These are phyloP conservation scores for Fusarium sp. DNA, from an alignment of 2,329 filamentous ascomycete genomes.

Conservation along the genomic window DNA sequence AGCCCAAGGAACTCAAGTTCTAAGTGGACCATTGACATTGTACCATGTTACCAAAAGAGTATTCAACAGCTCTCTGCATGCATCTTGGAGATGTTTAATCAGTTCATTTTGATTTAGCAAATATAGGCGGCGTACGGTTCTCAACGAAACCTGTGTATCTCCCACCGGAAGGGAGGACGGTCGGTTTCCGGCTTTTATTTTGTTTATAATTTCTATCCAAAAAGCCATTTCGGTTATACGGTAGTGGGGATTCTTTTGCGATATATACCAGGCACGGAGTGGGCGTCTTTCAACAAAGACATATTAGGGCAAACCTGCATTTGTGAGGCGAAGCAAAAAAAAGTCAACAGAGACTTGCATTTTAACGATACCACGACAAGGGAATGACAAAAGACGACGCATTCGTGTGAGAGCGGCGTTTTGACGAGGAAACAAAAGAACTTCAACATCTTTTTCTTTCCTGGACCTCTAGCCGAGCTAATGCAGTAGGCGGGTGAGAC, in stretches of 20 bases:
- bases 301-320: conserved; percentile 50
- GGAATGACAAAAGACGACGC: conserved; percentile 45
- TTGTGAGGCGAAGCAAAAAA: conserved; percentile 49
- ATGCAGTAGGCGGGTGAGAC: conserved; percentile 47
- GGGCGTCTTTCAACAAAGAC: conserved; percentile 61
- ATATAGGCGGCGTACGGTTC: conserved; percentile 55
- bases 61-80: conserved; percentile 54
- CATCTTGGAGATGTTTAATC: conserved; percentile 50
- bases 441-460: conserved; percentile 59
- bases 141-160: conserved; percentile 56
- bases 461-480: conserved; percentile 54
- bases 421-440: conserved; percentile 57
- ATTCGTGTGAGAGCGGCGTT: conserved; percentile 50
- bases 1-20: conserved; percentile 93
- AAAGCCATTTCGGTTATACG: conserved; percentile 38
- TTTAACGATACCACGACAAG: conserved; percentile 51
- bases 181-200: conserved; percentile 50
- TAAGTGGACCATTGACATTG: conserved; percentile 60
- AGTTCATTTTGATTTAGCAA: conserved; percentile 51
- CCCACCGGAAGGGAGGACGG: conserved; percentile 46
- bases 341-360: conserved; percentile 50
- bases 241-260: conserved; percentile 42
- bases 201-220: conserved; percentile 40
- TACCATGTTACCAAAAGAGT: conserved; percentile 42
- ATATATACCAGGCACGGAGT: conserved; percentile 50